Evolutionary conservation across 1,284 basidiomycete genomes (phyloP).

Genomic region (Takashimella tepidaria): DNA sequence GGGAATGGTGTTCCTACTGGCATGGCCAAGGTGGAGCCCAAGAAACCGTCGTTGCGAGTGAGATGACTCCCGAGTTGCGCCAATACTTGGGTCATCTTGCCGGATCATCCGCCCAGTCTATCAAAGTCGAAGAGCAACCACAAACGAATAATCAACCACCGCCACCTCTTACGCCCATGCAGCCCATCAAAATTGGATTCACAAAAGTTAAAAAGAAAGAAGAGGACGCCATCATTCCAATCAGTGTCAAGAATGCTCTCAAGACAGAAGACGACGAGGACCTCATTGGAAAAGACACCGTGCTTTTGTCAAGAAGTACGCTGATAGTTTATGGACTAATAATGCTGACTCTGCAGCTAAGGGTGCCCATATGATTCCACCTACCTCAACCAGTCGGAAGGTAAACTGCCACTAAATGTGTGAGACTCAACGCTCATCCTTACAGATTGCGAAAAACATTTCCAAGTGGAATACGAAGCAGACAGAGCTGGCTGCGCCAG

Average conservation of each 20-base stretch:
- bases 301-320: constrained; percentile 45
- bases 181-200: constrained; percentile 40
- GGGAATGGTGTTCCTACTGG: constrained; percentile 39
- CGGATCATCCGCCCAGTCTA: not conserved
- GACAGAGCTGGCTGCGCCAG: constrained; percentile 58
- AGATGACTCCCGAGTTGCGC: constrained; percentile 19
- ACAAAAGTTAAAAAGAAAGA: constrained; percentile 27
- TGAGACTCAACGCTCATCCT: not conserved
- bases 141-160: not conserved
- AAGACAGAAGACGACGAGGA: constrained; percentile 63
- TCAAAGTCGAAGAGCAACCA: not conserved
- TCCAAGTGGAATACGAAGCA: constrained; percentile 92
- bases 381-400: constrained; percentile 83
- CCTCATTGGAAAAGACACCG: constrained; percentile 48
- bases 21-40: constrained; percentile 32
- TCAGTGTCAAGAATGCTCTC: constrained; percentile 31
- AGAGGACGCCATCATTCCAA: constrained; percentile 34
- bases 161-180: constrained; percentile 17
- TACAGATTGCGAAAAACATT: constrained; percentile 77
- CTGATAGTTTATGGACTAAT: not conserved
- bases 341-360: constrained; percentile 31
- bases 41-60: constrained; percentile 17
- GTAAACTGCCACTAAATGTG: constrained; percentile 48
- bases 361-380: constrained; percentile 65
- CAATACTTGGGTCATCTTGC: constrained; percentile 30